These are phyloP conservation scores for Pythium apleroticum DNA, from an alignment of 352 stramenopile genomes.

Conservation along the genomic window DNA sequence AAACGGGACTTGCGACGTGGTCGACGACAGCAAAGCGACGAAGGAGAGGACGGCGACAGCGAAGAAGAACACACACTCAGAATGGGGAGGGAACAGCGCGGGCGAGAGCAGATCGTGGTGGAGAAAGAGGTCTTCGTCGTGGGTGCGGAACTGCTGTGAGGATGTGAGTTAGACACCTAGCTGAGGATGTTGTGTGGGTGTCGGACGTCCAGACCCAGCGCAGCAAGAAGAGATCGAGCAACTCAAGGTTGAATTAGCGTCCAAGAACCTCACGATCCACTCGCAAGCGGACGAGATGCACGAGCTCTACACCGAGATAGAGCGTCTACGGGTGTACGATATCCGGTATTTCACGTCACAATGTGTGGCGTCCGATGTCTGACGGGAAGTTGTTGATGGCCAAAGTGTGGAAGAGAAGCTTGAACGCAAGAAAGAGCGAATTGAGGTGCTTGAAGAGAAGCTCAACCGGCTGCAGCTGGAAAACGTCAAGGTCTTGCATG, in stretches of 20 bases:
- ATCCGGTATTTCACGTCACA: neutral
- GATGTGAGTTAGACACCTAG: neutral
- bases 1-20: neutral
- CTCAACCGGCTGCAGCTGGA: slow-evolving; percentile 41
- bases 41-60: slow-evolving; percentile 30
- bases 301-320: slow-evolving; percentile 51
- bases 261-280: slow-evolving; percentile 56
- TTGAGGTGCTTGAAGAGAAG: slow-evolving; percentile 31
- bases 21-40: slow-evolving; percentile 30
- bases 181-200: neutral
- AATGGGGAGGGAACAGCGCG: neutral
- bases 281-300: slow-evolving; percentile 64
- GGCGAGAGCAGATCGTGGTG: neutral
- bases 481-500: slow-evolving; percentile 52
- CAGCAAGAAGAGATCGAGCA: slow-evolving; percentile 61
- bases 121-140: slow-evolving; percentile 22
- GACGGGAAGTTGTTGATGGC: neutral
- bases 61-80: neutral
- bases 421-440: slow-evolving; percentile 38
- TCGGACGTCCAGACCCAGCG: slow-evolving; percentile 25
- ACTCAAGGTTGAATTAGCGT: slow-evolving; percentile 52
- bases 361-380: neutral
- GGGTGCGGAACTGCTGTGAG: neutral
- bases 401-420: slow-evolving; percentile 39
- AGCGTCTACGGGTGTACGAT: slow-evolving; percentile 45